A percentile compares a stretch with the other conserved stretches of the same genome.
phyloP scores from a whole-genome alignment of 306 rosid species.

The Cucurbita maxima region DNA sequence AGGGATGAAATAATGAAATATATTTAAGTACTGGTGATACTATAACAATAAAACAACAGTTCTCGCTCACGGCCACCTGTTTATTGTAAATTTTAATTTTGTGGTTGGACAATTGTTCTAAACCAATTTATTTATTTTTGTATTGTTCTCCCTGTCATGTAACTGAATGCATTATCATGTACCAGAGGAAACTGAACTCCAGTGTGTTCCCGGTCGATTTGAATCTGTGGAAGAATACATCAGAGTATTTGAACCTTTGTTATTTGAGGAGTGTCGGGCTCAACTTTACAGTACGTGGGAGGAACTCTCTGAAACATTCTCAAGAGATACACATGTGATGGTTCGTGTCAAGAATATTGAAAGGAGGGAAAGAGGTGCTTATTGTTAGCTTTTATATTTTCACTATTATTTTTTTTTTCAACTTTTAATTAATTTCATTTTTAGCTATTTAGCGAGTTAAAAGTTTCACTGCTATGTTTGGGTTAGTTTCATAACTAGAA shows the following conservation, averaged over 20 bases:
- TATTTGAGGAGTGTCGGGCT: conserved; percentile 97
- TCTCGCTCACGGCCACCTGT: neutral
- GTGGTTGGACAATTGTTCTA: neutral
- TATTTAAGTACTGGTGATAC: neutral
- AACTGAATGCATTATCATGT: conserved; percentile 18
- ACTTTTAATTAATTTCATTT: neutral
- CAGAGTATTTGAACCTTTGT: conserved; percentile 87
- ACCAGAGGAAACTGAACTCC: conserved; percentile 85
- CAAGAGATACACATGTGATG: conserved; percentile 79
- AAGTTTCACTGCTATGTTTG: neutral
- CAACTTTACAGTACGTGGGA: conserved; percentile 97
- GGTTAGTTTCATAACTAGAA: neutral
- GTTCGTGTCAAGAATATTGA: conserved; percentile 83
- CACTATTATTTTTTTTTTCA: neutral
- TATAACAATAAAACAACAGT: neutral
- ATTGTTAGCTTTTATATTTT: neutral
- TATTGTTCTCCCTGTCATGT: conserved; percentile 2
- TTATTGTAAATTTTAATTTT: neutral
- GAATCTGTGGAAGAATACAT: conserved; percentile 89
- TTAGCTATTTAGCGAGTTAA: neutral
- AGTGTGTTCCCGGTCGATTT: conserved; percentile 80
- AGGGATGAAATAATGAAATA: neutral
- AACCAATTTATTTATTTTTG: neutral
- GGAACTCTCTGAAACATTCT: conserved; percentile 62
- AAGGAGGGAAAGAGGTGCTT: conserved; percentile 85